Conservation (phyloP, 805 yeast species). For the Alloascoidea hylecoeti region DNA sequence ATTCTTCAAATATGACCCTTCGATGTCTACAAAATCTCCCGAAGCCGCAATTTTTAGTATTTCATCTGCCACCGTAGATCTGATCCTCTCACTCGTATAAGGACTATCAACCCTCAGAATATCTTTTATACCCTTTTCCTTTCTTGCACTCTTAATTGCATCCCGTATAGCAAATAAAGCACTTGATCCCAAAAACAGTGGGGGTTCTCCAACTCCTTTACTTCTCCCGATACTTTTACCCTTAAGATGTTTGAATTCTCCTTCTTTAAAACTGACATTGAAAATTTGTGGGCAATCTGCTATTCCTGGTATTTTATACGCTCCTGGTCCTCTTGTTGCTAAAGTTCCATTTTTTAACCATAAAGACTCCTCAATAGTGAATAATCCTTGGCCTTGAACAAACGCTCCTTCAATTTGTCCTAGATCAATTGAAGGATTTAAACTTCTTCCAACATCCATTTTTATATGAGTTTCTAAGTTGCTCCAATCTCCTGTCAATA, state of each 20-base stretch:
- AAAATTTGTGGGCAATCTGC: constrained; percentile 31
- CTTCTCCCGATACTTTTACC: constrained; percentile 28
- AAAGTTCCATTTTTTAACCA: constrained; percentile 28
- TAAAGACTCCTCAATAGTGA: constrained; percentile 31
- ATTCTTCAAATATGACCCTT: too few species aligned
- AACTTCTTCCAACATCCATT: constrained; percentile 34
- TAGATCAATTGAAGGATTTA: constrained; percentile 33
- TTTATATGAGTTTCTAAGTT: constrained; percentile 25
- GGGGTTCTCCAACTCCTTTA: constrained; percentile 37
- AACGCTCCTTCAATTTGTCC: constrained; percentile 39
- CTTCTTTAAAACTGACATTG: constrained; percentile 24
- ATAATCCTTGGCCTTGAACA: constrained; percentile 34
- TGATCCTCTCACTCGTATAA: constrained; percentile 27
- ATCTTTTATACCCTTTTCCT: constrained; percentile 5
- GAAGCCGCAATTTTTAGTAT: constrained; percentile 15
- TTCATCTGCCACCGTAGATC: constrained; percentile 24
- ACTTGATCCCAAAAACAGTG: constrained; percentile 27
- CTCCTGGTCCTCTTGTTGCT: constrained; percentile 33
- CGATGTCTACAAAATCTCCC: too few species aligned
- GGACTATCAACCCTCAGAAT: constrained; percentile 22
- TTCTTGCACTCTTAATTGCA: constrained; percentile 23
- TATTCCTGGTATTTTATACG: constrained; percentile 35
- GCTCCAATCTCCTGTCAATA: constrained; percentile 33
- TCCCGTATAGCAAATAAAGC: constrained; percentile 30
- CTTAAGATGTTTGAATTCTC: constrained; percentile 27